Base-by-base conservation (phyloP, 345 rosid species). In the Euphorbia peplus region DNA sequence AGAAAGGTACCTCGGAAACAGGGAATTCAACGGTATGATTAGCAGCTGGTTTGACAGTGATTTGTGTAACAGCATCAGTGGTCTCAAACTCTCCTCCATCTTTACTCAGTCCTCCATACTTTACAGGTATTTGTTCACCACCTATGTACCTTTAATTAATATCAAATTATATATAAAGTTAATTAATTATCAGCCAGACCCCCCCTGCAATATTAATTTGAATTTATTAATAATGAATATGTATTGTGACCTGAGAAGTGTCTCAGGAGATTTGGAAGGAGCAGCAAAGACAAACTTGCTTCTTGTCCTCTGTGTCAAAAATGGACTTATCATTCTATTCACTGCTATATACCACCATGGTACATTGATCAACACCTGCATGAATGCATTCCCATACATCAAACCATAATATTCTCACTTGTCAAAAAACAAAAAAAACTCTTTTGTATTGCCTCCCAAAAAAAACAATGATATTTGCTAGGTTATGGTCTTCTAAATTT, bases 291-390 rank as follows among this genome's bases (percentile, higher is more conserved):
- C 64, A 61, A 76, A 76, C 68, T 76, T 76, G 68, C 79, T 76
- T 46, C 62, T 70, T 3, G 79, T 76, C 39, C 78, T 70, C 64
- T 70, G 79, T 7, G 79, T 76, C 68, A 76, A 66, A 62, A 76
- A 76, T 53, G 79, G 79, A 44, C 75, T 70, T 29, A 76, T 64
- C 78, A 75, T 76, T 32, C 41, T 76, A 25, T 76, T 58, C n/a
- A 76, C 59, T 21, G 79, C 73, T 9, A 70, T 32, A 48, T 76
- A 70, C 75, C 79, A 76, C 79, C 79, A 76, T 7, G 79, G 79
- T 14, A 70, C 79, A 54, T 76, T 76, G 64, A 76, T 66, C 59
- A 76, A 76, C 63, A 76, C 63, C 79, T 76, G 41, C 35, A 35
- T 53, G 1, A 10, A n/a, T n/a, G n/a, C n/a, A n/a, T n/a, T n/a